These are phyloP conservation scores for Daldinia sp. DNA, from an alignment of 2,329 filamentous ascomycete species.

Conservation along the genomic window DNA sequence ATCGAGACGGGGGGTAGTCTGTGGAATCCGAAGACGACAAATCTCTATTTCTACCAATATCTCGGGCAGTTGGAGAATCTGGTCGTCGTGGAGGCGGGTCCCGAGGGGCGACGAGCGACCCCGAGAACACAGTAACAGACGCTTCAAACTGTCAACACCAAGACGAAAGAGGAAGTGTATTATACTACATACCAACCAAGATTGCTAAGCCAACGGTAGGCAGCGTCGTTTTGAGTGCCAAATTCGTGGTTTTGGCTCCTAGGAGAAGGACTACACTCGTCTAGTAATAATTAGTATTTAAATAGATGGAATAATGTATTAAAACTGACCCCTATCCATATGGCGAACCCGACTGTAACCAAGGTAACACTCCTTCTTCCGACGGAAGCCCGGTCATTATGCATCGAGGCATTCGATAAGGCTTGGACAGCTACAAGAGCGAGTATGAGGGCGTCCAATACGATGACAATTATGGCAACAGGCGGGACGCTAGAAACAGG, in stretches of 20 bases:
- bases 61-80: constrained; percentile 52
- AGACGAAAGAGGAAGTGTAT: background rate
- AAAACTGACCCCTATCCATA: constrained; percentile 63
- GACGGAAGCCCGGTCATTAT: constrained; percentile 37
- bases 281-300: constrained; percentile 45
- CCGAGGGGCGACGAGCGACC: constrained; percentile 46
- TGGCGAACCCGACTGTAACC: constrained; percentile 54
- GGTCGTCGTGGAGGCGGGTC: constrained; percentile 45
- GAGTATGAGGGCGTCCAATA: constrained; percentile 57
- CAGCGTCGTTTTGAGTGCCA: constrained; percentile 58
- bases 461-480: constrained; percentile 56
- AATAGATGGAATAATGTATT: constrained; percentile 18
- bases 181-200: constrained; percentile 55
- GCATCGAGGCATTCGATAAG: constrained; percentile 49
- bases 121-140: constrained; percentile 52
- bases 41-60: constrained; percentile 50
- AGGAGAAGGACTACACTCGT: constrained; percentile 61
- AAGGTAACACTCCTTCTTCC: constrained; percentile 51
- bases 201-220: constrained; percentile 60
- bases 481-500: constrained; percentile 55
- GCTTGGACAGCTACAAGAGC: constrained; percentile 52
- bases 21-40: constrained; percentile 53
- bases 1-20: constrained; percentile 56
- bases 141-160: constrained; percentile 44
- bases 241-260: constrained; percentile 53